Base-by-base conservation (phyloP, 306 rosid genomes). In the Gleditsia sinensis region DNA sequence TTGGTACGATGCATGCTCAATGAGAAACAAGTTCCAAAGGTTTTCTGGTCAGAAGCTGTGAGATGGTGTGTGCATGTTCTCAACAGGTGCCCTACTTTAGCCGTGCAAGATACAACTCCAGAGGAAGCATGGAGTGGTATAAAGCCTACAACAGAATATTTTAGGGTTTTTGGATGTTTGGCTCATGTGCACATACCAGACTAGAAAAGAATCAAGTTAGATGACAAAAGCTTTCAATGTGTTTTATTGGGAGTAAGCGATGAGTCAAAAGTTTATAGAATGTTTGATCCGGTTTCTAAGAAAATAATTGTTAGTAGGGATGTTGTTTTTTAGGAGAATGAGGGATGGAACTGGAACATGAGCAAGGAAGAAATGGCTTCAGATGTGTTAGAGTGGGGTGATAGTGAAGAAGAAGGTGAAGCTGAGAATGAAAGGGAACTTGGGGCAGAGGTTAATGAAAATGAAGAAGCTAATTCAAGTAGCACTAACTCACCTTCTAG, bases 1-100 rank as follows among this genome's bases (percentile, higher is more conserved):
- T 51, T 75, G 72, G 78, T 65, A 24, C 42, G 55, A 11, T 33
- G 61, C 7, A 75, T 75, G 72, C 1, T 64, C 16, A 50, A n/a
- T 23, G 46, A 75, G 6, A 75, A 65, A 33, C 39, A 65, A 9
- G 2, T 50, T 49, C 73, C 66, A 3, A 75, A 75, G 63, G 63
- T 13, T 2, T 51, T 75, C 13, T 75, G 79, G 79, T 53, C 51
- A 2, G 56, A 49, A 49, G 56, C 56, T 0, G 56, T 20, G 0
- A 49, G 14, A 0, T 49, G 56, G 23, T n/a, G 20, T 13, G 2
- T 49, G 0, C 14, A 49, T 49, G 56, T 49, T 19, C 21, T 16
- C 0, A 49, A 49, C 3, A 16, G 23, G 3, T 13, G 21, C 3
- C 56, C 56, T 2, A 49, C 24, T 14, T 3, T 16, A 2, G 50